Base-by-base conservation (phyloP, 345 rosid species). In the Carallia pectinifolia region DNA sequence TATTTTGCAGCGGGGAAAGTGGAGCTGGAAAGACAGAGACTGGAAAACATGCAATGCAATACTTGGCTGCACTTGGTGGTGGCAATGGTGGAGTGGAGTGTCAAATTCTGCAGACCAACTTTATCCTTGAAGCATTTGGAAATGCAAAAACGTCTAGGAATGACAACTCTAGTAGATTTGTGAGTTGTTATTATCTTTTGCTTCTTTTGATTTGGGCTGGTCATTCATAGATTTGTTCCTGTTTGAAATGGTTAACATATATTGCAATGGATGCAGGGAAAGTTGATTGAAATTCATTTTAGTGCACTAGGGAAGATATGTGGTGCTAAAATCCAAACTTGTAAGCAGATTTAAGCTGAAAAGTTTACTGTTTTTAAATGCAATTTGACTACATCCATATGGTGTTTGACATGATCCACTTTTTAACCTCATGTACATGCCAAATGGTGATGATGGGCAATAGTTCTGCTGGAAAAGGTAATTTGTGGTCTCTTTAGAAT, bases 21-120 rank as follows among this genome's bases (percentile, higher is more conserved):
- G 99, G 99, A 63, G 86, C 99, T 66, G 99, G 98, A 61, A 96
- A 96, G 81, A 96, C 98, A 4, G 99, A 96, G 85, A 96, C 99
- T 15, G 97, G 96, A 65, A 96, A 90, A 84, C 79, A 85, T 76
- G 90, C 86, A 37, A 90, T 92, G 97, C 94, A 86, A 79, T 92
- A 90, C 77, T 85, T 96, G 86, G 90, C 97, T 77, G 78, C 94
- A 65, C 85, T 87, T 81, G 90, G 97, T 78, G 93, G 94, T 76
- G 90, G 93, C 61, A 74, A 71, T 82, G 86, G 81, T 61, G 92
- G 97, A 60, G 81, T 90, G 63, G 97, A 87, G 76, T 62, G 69
- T 70, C 85, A 81, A 81, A 82, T 92, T 72, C 91, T 90, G 62
- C 83, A 81, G 79, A 85, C 88, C 33, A 88, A 80, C 67, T 79